Conservation (phyloP, 2,329 filamentous ascomycete species). For the Diaporthe helianthi region DNA sequence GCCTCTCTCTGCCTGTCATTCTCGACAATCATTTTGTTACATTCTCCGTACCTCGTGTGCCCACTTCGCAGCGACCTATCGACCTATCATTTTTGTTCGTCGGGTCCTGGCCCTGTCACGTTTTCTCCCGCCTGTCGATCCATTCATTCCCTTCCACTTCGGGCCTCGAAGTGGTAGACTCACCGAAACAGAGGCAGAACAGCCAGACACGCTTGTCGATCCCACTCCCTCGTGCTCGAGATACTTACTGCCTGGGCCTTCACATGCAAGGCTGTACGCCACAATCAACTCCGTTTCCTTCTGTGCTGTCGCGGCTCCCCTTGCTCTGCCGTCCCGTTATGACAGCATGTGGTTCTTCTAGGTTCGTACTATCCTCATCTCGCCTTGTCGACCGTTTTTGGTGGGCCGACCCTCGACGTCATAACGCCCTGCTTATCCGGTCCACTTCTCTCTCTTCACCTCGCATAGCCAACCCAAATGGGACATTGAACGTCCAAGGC, state of each 20-base stretch:
- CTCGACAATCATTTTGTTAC: slow-evolving; percentile 19
- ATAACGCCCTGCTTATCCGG: slow-evolving; percentile 16
- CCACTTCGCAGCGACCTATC: slow-evolving; percentile 8
- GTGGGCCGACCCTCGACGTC: slow-evolving; percentile 29
- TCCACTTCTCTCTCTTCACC: slow-evolving; percentile 17
- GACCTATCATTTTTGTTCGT: slow-evolving; percentile 3
- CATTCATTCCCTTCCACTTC: slow-evolving; percentile 4
- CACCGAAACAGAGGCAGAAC: neutral
- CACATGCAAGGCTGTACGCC: slow-evolving; percentile 21
- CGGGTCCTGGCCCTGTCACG: neutral
- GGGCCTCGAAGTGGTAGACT: neutral
- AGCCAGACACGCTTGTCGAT: neutral
- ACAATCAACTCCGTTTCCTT: neutral
- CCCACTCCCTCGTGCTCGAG: neutral
- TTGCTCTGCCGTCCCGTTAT: slow-evolving; percentile 29
- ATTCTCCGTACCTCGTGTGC: neutral
- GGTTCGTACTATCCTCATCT: slow-evolving; percentile 21
- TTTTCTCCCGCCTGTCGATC: slow-evolving; percentile 14
- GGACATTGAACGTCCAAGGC: neutral
- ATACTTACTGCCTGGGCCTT: slow-evolving; percentile 13
- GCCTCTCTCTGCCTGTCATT: slow-evolving; percentile 16
- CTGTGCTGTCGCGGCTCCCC: neutral
- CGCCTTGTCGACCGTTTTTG: slow-evolving; percentile 1
- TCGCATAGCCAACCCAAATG: neutral
- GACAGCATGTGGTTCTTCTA: slow-evolving; percentile 36